Conservation (phyloP, 208 protist genomes). For the Acanthamoeba healyi region DNA sequence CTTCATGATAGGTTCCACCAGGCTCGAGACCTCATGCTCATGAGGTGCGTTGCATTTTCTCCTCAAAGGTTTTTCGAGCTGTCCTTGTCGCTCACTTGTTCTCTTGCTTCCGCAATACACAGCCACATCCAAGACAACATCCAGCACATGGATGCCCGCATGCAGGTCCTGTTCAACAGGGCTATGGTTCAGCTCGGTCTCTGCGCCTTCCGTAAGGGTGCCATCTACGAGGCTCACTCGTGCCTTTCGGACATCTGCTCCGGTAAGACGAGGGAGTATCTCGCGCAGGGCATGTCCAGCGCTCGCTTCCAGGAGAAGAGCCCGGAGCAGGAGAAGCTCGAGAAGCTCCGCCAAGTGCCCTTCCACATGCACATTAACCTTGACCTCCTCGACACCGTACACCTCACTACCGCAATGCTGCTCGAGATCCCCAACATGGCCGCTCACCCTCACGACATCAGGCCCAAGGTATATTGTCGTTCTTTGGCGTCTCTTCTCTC, state of each 20-base stretch:
- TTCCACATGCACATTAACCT: constrained; percentile 95
- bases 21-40: constrained; percentile 93
- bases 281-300: constrained; percentile 90
- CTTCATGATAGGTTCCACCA: constrained; percentile 90
- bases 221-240: constrained; percentile 89
- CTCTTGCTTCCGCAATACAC: not conserved
- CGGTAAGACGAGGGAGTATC: constrained; percentile 89
- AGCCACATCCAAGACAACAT: constrained; percentile 93
- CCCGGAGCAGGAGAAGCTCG: constrained; percentile 90
- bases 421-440: constrained; percentile 91
- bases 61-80: not conserved
- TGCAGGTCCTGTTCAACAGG: constrained; percentile 95
- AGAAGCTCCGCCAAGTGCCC: constrained; percentile 90
- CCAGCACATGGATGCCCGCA: constrained; percentile 88
- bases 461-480: constrained; percentile 40
- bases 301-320: constrained; percentile 87
- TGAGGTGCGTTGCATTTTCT: constrained; percentile 73
- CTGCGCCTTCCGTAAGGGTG: constrained; percentile 92
- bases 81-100: not conserved
- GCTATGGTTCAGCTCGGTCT: constrained; percentile 93
- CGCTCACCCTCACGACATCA: constrained; percentile 46
- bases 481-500: not conserved
- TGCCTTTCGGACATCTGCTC: constrained; percentile 90
- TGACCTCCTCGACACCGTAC: constrained; percentile 93
- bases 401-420: constrained; percentile 92